Base-by-base conservation (phyloP, 1,284 basidiomycete species). In the Austroboletus novae-zelandiae region DNA sequence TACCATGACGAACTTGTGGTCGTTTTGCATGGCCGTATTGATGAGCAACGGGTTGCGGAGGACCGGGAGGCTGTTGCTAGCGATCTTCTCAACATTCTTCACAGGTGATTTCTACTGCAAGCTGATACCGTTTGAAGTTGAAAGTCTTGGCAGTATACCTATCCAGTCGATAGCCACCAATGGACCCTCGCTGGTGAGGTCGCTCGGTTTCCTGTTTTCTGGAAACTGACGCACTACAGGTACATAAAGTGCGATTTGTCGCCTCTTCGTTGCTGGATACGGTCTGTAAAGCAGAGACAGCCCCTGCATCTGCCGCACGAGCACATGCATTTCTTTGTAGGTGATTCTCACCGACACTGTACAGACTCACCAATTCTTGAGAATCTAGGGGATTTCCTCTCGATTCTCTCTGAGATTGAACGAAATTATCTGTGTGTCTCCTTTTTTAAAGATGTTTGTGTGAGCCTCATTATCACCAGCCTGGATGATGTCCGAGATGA, bases 91-190 rank as follows among this genome's bases (percentile, higher is more conserved):
- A 86, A 84, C 55, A 88, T 93, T 52, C 75, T 93, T 53, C 89
- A 91, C 60, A 89, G 83, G 85, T 83, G 52, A 54, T 61, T 43
- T 29, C 23, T 41, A 32, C 40, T 39, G 17, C 13, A 25, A 40
- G 20, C 18, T 17, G 18, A 41, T 20, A 43, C 39, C 20, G 9
- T 11, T n/a, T 29, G 34, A 50, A 20, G 2, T 42, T 55, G 20
- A 54, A 48, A 29, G 13, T n/a, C 15, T 37, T 4, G 58, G 43
- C 58, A 91, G 88, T 62, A 93, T 94, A 59, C 91, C 91, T 8
- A 92, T 94, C 52, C 90, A 92, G 67, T 90, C 88, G 23, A 92
- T 94, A 59, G 91, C 91, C 9, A 91, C 91, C 42, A 94, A 94
- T 65, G 89, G 89, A 10, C 84, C 87, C 4, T 88, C 85, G 52